Conservation (phyloP, 805 yeast species). For the Sugiyamaella valdiviana region DNA sequence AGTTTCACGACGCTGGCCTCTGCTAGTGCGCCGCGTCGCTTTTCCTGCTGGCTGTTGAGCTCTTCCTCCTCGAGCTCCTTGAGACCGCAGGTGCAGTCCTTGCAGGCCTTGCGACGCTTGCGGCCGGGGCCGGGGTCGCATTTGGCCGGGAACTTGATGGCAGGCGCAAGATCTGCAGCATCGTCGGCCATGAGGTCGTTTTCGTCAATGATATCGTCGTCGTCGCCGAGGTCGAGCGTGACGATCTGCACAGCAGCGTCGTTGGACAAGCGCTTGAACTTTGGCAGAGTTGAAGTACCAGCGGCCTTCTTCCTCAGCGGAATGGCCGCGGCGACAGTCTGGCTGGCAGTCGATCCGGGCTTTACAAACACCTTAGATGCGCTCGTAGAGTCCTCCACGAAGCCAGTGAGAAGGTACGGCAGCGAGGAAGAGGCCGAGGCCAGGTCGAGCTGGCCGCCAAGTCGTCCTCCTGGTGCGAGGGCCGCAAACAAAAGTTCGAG, state of each 20-base stretch:
- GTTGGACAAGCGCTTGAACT: constrained; percentile 27
- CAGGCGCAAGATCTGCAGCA: constrained; percentile 23
- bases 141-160: constrained; percentile 51
- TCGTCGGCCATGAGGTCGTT: constrained; percentile 46
- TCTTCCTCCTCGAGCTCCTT: constrained; percentile 69
- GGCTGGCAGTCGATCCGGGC: constrained; percentile 38
- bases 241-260: constrained; percentile 37
- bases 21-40: constrained; percentile 31
- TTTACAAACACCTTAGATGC: constrained; percentile 45
- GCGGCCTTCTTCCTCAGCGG: constrained; percentile 15
- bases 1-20: constrained; percentile 52
- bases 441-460: constrained; percentile 27
- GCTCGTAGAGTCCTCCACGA: constrained; percentile 39
- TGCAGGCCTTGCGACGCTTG: constrained; percentile 87
- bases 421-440: constrained; percentile 25
- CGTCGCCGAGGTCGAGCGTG: constrained; percentile 39
- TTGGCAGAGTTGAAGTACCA: constrained; percentile 12
- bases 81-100: constrained; percentile 96
- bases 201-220: constrained; percentile 51
- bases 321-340: constrained; percentile 15
- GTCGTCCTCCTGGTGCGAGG: constrained; percentile 28
- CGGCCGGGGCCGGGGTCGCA: constrained; percentile 45
- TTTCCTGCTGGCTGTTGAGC: constrained; percentile 38
- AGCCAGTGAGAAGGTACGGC: constrained; percentile 63
- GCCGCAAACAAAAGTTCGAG: constrained; percentile 27